Conservation (phyloP, 2,329 filamentous ascomycete genomes). For the Colletotrichum navitas region DNA sequence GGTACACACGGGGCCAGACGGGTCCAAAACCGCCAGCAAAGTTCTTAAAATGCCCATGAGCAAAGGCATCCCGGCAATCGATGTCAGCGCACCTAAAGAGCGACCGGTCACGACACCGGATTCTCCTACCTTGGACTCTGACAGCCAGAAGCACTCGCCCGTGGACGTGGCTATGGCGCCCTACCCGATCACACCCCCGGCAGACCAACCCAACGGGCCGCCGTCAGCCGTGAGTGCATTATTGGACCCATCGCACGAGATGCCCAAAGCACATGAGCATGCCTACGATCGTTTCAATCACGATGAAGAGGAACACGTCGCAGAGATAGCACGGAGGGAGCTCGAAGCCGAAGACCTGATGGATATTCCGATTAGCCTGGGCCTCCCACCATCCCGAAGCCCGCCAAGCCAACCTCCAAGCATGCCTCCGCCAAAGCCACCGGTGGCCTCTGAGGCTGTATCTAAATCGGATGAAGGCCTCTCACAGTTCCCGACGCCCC, state of each 20-base stretch:
- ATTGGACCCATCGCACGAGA: conserved; percentile 67
- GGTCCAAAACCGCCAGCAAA: conserved; percentile 35
- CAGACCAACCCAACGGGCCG: conserved; percentile 59
- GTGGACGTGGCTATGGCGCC: conserved; percentile 70
- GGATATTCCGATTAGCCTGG: conserved; percentile 64
- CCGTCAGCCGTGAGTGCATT: conserved; percentile 63
- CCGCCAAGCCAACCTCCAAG: conserved; percentile 65
- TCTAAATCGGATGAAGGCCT: conserved; percentile 60
- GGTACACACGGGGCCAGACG: conserved; percentile 49
- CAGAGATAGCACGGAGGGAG: conserved; percentile 60
- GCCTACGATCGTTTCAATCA: conserved; percentile 68
- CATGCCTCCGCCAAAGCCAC: conserved; percentile 65
- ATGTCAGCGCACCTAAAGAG: conserved; percentile 49
- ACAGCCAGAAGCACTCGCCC: conserved; percentile 68
- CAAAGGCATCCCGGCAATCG: conserved; percentile 45
- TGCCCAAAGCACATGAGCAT: conserved; percentile 73
- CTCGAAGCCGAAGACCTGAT: conserved; percentile 57
- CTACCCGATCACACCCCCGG: conserved; percentile 74
- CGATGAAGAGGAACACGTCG: conserved; percentile 64
- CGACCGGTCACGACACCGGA: conserved; percentile 54
- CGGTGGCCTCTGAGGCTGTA: conserved; percentile 58
- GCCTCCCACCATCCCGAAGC: conserved; percentile 68
- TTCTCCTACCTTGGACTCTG: conserved; percentile 64
- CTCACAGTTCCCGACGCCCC: conserved; percentile 68
- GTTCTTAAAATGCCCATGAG: conserved; percentile 42